Evolutionary conservation across 306 rosid species (phyloP).

Genomic region (Quercus bicolor): DNA sequence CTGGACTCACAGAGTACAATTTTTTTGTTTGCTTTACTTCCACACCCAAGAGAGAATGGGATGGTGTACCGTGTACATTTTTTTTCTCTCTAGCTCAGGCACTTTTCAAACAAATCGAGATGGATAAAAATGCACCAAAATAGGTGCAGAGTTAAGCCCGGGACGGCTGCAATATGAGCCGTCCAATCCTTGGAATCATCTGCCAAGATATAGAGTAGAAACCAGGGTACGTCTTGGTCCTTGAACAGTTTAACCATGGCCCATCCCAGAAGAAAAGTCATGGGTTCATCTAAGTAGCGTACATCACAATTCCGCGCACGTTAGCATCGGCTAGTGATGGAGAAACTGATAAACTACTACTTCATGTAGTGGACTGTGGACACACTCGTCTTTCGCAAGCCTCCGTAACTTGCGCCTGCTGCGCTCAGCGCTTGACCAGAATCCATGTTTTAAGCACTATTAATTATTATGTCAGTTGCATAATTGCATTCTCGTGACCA

Average conservation of each 20-base stretch:
- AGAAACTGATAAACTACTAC: not conserved
- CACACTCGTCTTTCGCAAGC: constrained; percentile 3
- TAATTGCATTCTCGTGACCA: constrained; percentile 1
- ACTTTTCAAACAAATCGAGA: not conserved
- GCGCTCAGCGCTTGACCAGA: constrained; percentile 21
- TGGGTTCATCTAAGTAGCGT: not conserved
- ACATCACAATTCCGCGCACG: constrained; percentile 10
- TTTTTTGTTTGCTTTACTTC: not conserved
- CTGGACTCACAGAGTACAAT: not conserved
- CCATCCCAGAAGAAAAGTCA: not conserved
- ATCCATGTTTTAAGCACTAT: not conserved
- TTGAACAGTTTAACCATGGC: not conserved
- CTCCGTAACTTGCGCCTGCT: constrained; percentile 38
- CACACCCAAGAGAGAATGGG: not conserved
- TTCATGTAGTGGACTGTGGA: too few relatives aligned
- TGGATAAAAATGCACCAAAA: not conserved
- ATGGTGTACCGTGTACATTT: not conserved
- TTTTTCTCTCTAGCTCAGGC: not conserved
- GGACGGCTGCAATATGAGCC: constrained; percentile 26
- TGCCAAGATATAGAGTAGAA: constrained; percentile 10
- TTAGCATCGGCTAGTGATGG: constrained; percentile 11
- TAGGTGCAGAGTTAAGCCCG: constrained; percentile 7
- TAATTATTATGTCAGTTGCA: too few relatives aligned
- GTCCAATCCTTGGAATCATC: constrained; percentile 16
- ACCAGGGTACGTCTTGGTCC: constrained; percentile 34